Evolutionary conservation across 108 stramenopile genomes (phyloP), one percentile per base, ranked within the genome.

Genomic region (Nannochloropsis granulata): DNA sequence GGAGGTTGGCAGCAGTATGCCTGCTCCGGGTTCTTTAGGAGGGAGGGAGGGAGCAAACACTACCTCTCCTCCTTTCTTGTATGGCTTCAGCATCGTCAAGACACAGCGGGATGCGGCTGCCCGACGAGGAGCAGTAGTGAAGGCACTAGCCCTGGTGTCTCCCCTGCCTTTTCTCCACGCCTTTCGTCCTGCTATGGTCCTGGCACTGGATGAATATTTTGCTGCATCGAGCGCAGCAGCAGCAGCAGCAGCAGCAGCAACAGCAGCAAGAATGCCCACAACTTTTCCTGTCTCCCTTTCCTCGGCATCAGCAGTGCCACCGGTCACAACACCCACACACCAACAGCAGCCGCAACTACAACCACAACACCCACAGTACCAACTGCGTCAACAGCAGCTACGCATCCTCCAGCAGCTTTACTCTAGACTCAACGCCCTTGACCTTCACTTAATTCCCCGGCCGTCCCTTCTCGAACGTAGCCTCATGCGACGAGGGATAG

Each of bases 71-170:
- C 45, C 79, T n/a, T 89, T 90, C 44, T 81, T 90, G 8, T 86
- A 90, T 86, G 86, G 90, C 23, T 43, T 89, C 12, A 90, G 89
- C 44, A 43, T 88, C 14, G 88, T 90, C 13, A 84, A 79, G 44
- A 90, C 87, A 23, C 43, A 81, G 25, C 86, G 85, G 25, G 90
- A 90, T 23, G 45, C 84, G 12, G 88, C 84, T 23, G 90, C 24
- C 12, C 83, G 89, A 21, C 45, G 90, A n/a, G 90, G 90, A 8
- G 90, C 90, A 1, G 86, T 84, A 19, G 89, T 90, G 42, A 90
- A 90, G 26, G 85, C 90, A 16, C 84, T 90, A 83, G 83, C 83
- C 44, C 19, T 90, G 78, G 56, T 83, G 7, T 78, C 44, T 71
- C 14, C 21, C 24, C 34, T 83, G 71, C 44, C 80, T 24, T 16